Evolutionary conservation across 2,329 filamentous ascomycete genomes (phyloP).

Genomic region (Fonsecaea erecta): DNA sequence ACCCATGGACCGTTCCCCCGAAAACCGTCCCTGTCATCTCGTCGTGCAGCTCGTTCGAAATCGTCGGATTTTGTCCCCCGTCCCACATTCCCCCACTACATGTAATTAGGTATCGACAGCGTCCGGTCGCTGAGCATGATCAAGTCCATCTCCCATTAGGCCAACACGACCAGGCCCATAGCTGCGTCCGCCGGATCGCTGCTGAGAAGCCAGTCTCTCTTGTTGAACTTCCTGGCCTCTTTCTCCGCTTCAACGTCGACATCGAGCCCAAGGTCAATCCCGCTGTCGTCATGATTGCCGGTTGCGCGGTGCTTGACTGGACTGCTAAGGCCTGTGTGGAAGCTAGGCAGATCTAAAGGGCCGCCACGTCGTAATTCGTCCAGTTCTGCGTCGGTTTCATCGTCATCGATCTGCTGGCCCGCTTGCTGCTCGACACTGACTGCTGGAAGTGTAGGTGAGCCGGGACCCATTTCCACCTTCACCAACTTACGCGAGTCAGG

Average conservation of each 20-base stretch:
- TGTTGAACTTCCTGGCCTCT: conserved; percentile 37
- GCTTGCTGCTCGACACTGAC: conserved; percentile 9
- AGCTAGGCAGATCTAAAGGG: conserved; percentile 37
- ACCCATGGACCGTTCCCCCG: conserved; percentile 3
- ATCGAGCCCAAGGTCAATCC: conserved; percentile 36
- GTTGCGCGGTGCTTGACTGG: conserved; percentile 29
- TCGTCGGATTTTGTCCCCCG: conserved; percentile 6
- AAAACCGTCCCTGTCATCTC: conserved; percentile 13
- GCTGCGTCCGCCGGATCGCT: conserved; percentile 36
- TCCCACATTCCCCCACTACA: not conserved
- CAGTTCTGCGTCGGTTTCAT: conserved; percentile 36
- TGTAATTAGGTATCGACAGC: conserved; percentile 10
- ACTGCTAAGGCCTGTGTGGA: conserved; percentile 36
- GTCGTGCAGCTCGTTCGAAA: conserved; percentile 23
- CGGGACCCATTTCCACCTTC: conserved; percentile 14
- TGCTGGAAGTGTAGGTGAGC: conserved; percentile 23
- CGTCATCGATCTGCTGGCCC: conserved; percentile 24
- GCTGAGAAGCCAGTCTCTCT: conserved; percentile 38
- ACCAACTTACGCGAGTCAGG: conserved; percentile 18
- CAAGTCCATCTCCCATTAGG: conserved; percentile 7
- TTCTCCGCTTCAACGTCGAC: conserved; percentile 46
- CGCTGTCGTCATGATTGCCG: conserved; percentile 34
- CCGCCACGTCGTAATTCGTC: conserved; percentile 35
- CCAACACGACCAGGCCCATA: conserved; percentile 30
- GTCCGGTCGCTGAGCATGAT: not conserved